Evolutionary conservation across 1,284 basidiomycete species (phyloP).

Genomic region (Leccinum holopus): DNA sequence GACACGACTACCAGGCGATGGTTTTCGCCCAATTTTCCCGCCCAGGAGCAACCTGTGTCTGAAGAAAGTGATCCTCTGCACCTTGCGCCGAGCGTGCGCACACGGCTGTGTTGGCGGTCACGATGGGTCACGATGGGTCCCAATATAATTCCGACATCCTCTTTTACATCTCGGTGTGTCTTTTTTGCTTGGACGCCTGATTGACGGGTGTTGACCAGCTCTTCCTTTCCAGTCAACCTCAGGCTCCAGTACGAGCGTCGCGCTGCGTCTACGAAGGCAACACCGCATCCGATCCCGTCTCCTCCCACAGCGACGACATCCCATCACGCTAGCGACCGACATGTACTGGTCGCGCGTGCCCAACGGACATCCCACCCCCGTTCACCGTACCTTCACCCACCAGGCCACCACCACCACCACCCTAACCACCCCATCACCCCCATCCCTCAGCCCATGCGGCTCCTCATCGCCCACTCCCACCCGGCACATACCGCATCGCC

Average conservation of each 20-base stretch:
- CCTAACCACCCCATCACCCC: constrained; percentile 28
- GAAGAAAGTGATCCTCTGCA: constrained; percentile 24
- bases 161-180: constrained; percentile 77
- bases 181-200: neutral
- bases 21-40: constrained; percentile 50
- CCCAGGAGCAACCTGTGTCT: constrained; percentile 9
- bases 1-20: constrained; percentile 76
- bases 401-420: constrained; percentile 35
- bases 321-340: too few species aligned
- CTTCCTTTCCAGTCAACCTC: constrained; percentile 47
- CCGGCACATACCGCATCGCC: constrained; percentile 30
- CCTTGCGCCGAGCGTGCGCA: constrained; percentile 73
- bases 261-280: constrained; percentile 32
- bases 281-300: too few species aligned
- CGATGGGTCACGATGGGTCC: constrained; percentile 62
- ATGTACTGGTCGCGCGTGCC: too few species aligned
- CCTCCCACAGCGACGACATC: too few species aligned
- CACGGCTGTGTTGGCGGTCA: constrained; percentile 81
- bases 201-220: constrained; percentile 10
- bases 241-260: constrained; percentile 61
- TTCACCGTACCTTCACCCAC: constrained; percentile 29
- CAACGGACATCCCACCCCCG: too few species aligned
- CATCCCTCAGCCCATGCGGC: neutral
- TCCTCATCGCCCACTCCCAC: constrained; percentile 15
- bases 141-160: constrained; percentile 80